Base-by-base conservation (phyloP, 805 yeast genomes). In the Starmera quercuum region DNA sequence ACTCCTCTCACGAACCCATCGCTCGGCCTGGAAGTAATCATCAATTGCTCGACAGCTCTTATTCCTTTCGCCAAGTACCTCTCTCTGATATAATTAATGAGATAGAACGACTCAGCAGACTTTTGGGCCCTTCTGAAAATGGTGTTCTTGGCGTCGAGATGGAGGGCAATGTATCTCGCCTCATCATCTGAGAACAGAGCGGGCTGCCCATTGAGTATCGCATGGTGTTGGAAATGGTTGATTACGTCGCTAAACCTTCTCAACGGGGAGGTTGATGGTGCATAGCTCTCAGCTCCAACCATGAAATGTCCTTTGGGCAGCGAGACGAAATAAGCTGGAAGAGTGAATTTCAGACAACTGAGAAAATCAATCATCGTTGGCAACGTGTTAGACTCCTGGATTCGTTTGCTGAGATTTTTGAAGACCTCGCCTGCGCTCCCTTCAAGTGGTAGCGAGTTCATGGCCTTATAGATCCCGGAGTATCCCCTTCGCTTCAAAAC, bases 261-360 rank as follows among this genome's bases (percentile, higher is more conserved):
- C 42, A 92, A 62, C 2, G 98, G 97, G 0, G 97, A 87, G 0
- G 97, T 88, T 7, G 83, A 79, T 14, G 85, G 82, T 5, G 81
- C 66, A 48, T 88, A 86, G 6, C 60, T 52, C 0, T 58, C 53
- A 7, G 83, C 56, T 4, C 88, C 94, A 19, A 86, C 56, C 42
- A 82, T 73, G 16, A 65, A 61, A 56, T 87, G 96, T 1, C 46
- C 49, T 0, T 45, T 41, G 1, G 83, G 71, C 1, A 37, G 31
- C 0, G 70, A 54, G 3, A 75, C 60, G 29, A 71, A 65, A 24
- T 61, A 63, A 4, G 90, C 79, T 14, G 75, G 61, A 3, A 71
- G 68, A 45, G 78, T 51, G 22, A 71, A 63, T 6, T 71, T 58
- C 11, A 69, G 52, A 16, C 73, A 44, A 29, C 64, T 55, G 19